Evolutionary conservation across 2,329 filamentous ascomycete species (phyloP), one percentile per base, ranked within the genome.

Genomic region (Endothia cerciana): DNA sequence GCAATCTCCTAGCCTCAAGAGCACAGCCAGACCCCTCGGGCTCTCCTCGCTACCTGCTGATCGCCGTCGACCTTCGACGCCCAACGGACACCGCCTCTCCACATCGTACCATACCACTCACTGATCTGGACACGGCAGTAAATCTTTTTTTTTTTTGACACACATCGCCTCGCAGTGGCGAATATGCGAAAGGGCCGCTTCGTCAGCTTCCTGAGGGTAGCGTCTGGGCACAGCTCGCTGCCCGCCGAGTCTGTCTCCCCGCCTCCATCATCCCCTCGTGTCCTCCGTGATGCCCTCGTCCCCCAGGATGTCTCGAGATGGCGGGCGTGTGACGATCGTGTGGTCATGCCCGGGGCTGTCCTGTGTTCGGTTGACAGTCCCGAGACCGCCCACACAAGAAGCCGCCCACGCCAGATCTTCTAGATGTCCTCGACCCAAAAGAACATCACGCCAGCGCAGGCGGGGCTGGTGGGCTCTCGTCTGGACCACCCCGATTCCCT

Each of bases 61-160:
- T 51, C 47, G 13, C 15, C 47, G 25, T 25, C 47, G 25, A 7
- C 25, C 47, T 15, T 51, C 47, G 25, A 49, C 47, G 47, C 47
- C 47, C 47, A 51, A 51, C 47, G 47, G n/a, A 51, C 47, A 51
- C 47, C 47, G 47, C 47, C 47, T 51, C 3, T 11, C 28, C 19
- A n/a, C 43, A n/a, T 8, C 22, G 19, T 22, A n/a, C 22, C 17
- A 22, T 49, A n/a, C n/a, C n/a, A n/a, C 22, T 25, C 13, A 22
- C 6, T 7, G 22, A 25, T 49, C 1, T 25, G 3, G 45, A 25
- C 45, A 49, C 3, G 45, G 45, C 45, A 25, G 45, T 25, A 49
- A 22, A 11, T n/a, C 13, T 49, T 4, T 25, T 49, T 22, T n/a
- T 22, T 3, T 11, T 49, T 8, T 4, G 11, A n/a, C n/a, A n/a